phyloP scores from a whole-genome alignment of 2,329 filamentous ascomycete species.

The Pestalotiopsis sp. region DNA sequence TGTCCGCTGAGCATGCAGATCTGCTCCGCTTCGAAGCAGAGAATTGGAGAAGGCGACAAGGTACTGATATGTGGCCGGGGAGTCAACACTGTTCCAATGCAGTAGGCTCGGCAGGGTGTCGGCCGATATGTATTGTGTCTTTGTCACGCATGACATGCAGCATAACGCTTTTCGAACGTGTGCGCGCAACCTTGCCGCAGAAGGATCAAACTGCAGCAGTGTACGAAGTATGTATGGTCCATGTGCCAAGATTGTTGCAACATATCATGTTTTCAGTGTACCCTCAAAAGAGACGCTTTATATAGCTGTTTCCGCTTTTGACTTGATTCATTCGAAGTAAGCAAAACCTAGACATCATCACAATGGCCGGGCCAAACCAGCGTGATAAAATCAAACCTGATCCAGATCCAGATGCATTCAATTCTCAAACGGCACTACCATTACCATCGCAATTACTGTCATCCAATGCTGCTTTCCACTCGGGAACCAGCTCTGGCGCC shows the following conservation, averaged over 20 bases:
- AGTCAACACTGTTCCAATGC: too few species aligned
- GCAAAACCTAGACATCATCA: not conserved
- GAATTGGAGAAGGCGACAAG: not conserved
- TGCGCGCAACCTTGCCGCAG: too few species aligned
- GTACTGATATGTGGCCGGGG: too few species aligned
- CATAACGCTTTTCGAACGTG: too few species aligned
- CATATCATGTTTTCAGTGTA: too few species aligned
- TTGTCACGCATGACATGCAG: too few species aligned
- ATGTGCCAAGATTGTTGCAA: not conserved
- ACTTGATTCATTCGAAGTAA: not conserved
- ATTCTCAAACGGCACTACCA: not conserved
- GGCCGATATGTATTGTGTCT: too few species aligned
- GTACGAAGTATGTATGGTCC: not conserved
- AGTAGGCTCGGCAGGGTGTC: too few species aligned
- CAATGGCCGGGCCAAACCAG: not conserved
- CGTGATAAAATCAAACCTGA: not conserved
- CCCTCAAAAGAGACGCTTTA: too few species aligned
- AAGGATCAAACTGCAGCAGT: not conserved
- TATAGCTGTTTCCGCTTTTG: too few species aligned
- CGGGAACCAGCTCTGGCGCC: not conserved
- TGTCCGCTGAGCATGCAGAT: not conserved
- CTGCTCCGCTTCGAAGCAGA: not conserved
- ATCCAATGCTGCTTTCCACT: not conserved
- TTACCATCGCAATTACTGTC: not conserved
- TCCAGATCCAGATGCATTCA: not conserved